Base-by-base conservation (phyloP, 192 early-diverging fungal species). In the Spizellomyces sp. region DNA sequence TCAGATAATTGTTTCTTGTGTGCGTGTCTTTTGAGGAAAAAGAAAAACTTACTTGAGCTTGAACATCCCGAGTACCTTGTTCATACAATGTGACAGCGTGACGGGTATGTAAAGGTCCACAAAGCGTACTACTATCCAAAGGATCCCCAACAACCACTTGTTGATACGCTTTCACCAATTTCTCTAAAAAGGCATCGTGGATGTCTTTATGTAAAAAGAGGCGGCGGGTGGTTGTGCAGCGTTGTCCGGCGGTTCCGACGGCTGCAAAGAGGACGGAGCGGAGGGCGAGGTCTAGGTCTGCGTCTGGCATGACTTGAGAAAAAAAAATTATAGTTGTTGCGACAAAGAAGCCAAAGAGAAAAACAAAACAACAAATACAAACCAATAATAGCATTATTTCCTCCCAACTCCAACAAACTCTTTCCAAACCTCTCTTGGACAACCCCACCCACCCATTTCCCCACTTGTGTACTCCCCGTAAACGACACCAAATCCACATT, bases 231-330 rank as follows among this genome's bases (percentile, higher is more conserved):
- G 96, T 94, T 4, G 96, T 98, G 80, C 96, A 98, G 60, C 96
- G 83, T 80, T 98, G 96, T 27, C 96, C 96, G 46, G 95, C 92
- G 42, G 95, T 98, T 42, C 96, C 96, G 36, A 98, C 95, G 17
- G 96, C 94, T 14, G 96, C 94, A 86, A 98, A 98, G 19, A 96
- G 78, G 52, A 93, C 87, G 17, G 92, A 87, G 44, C 93, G 86
- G 4, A 95, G 83, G 4, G 95, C 94, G 42, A 98, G 77, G 58
- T 95, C 95, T 43, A 95, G 67, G 72, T 98, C 93, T 6, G 95
- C 94, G 69, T 98, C 96, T 43, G 89, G 86, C 77, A 90, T 90
- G 21, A 36, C 27, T 36, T 2, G 3, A 36, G 27, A 36, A 97
- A 68, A 45, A 67, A 9, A 8, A 48, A 64, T 42, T 5, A 58